Evolutionary conservation across 768 basidiomycete species (phyloP).

Genomic region (Tulasnella sp.): DNA sequence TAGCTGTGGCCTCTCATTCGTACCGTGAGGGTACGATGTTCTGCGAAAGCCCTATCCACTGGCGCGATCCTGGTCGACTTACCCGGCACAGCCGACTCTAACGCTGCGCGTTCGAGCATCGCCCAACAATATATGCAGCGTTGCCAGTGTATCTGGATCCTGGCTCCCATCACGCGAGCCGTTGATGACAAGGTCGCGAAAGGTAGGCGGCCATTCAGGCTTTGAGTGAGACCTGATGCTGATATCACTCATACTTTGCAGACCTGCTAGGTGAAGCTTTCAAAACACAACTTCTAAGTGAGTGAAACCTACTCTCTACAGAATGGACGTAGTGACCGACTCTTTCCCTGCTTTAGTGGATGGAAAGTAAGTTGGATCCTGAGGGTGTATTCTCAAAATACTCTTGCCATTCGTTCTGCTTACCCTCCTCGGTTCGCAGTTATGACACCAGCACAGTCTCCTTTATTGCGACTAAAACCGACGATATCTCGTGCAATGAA

Average conservation of each 20-base stretch:
- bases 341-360: slow-evolving; percentile 26
- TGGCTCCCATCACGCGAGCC: slow-evolving; percentile 54
- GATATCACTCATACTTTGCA: slow-evolving; percentile 16
- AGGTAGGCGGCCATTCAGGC: slow-evolving; percentile 28
- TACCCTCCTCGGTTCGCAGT: slow-evolving; percentile 28
- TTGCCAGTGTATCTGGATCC: slow-evolving; percentile 51
- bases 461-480: slow-evolving; percentile 55
- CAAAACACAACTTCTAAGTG: slow-evolving; percentile 51
- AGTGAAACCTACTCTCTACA: neutral
- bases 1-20: slow-evolving; percentile 53
- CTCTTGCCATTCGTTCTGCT: neutral
- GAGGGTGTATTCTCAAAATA: too few species aligned
- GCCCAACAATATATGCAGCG: slow-evolving; percentile 61
- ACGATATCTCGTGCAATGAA: slow-evolving; percentile 35
- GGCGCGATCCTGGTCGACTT: slow-evolving; percentile 57
- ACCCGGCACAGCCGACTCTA: slow-evolving; percentile 54
- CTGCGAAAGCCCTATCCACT: slow-evolving; percentile 40
- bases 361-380: slow-evolving; percentile 40
- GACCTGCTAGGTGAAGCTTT: slow-evolving; percentile 58
- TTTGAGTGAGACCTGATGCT: neutral
- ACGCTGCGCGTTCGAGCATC: slow-evolving; percentile 51
- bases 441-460: slow-evolving; percentile 51
- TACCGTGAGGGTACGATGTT: slow-evolving; percentile 50
- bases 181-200: slow-evolving; percentile 56
- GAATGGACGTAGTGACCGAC: too few species aligned